These are phyloP conservation scores for Populus simonii DNA, from an alignment of 345 rosid species.

Conservation along the genomic window DNA sequence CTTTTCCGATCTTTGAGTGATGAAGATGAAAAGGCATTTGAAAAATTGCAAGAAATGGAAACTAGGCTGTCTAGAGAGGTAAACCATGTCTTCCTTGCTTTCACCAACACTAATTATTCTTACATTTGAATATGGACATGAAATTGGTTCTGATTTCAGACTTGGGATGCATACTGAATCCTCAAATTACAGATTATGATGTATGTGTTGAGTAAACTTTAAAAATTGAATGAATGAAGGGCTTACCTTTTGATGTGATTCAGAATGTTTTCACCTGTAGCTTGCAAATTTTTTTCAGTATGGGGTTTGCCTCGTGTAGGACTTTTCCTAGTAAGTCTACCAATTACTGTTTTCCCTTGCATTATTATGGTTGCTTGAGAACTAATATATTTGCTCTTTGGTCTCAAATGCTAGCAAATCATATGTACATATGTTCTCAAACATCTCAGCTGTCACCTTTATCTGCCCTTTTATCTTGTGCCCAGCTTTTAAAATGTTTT, in stretches of 20 bases:
- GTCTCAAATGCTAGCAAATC: neutral
- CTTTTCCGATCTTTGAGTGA: conserved; percentile 68
- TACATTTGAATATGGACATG: neutral
- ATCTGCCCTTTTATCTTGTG: conserved; percentile 2
- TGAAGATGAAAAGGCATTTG: conserved; percentile 73
- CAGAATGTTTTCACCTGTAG: neutral
- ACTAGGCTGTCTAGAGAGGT: conserved; percentile 74
- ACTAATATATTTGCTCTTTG: neutral
- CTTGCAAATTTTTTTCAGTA: neutral
- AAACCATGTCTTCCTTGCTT: neutral
- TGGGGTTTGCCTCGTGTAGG: neutral
- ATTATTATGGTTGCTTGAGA: neutral
- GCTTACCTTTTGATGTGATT: neutral
- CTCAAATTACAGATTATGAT: neutral
- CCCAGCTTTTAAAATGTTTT: conserved; percentile 1
- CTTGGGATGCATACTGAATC: neutral
- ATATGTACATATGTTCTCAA: neutral
- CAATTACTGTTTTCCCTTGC: neutral
- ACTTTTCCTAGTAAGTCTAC: neutral
- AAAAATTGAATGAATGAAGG: neutral
- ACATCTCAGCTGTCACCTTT: neutral
- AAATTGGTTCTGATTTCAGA: neutral
- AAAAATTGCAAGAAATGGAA: conserved; percentile 69
- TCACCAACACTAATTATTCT: neutral
- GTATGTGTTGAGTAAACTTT: neutral